phyloP scores from a whole-genome alignment of 768 basidiomycete genomes.

The Lyophyllum semitale region DNA sequence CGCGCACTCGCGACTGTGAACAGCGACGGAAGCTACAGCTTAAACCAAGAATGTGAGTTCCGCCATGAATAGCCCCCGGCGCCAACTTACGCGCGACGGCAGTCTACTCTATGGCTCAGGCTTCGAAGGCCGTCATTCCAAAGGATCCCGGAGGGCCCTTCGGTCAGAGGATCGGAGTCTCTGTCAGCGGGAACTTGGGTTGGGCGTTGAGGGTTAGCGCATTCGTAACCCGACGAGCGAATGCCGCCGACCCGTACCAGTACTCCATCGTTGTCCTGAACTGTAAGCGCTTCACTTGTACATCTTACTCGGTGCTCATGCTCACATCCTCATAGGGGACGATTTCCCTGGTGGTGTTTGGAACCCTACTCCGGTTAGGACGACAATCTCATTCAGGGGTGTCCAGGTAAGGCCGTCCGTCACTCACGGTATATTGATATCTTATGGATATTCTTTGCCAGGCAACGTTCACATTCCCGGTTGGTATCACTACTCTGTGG shows the following conservation, averaged over 20 bases:
- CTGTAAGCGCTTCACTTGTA: slow-evolving; percentile 36
- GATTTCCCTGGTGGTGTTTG: slow-evolving; percentile 53
- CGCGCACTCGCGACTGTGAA: slow-evolving; percentile 69
- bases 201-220: slow-evolving; percentile 69
- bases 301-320: neutral
- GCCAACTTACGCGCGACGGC: neutral
- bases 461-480: slow-evolving; percentile 78
- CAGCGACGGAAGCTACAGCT: slow-evolving; percentile 57
- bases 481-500: slow-evolving; percentile 65
- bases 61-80: neutral
- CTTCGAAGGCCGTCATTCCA: slow-evolving; percentile 72
- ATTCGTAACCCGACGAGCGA: slow-evolving; percentile 59
- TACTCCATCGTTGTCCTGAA: slow-evolving; percentile 79
- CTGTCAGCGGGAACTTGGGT: slow-evolving; percentile 53
- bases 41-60: slow-evolving; percentile 73
- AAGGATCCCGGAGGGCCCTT: slow-evolving; percentile 68
- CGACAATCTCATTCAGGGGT: slow-evolving; percentile 67
- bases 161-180: slow-evolving; percentile 67
- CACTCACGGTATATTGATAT: neutral
- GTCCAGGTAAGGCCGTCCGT: slow-evolving; percentile 45
- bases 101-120: slow-evolving; percentile 77
- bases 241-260: slow-evolving; percentile 55
- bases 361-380: slow-evolving; percentile 53
- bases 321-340: slow-evolving; percentile 35
- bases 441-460: slow-evolving; percentile 14